phyloP scores from a whole-genome alignment of 495 filamentous ascomycete genomes.

The Xylaria acuta region DNA sequence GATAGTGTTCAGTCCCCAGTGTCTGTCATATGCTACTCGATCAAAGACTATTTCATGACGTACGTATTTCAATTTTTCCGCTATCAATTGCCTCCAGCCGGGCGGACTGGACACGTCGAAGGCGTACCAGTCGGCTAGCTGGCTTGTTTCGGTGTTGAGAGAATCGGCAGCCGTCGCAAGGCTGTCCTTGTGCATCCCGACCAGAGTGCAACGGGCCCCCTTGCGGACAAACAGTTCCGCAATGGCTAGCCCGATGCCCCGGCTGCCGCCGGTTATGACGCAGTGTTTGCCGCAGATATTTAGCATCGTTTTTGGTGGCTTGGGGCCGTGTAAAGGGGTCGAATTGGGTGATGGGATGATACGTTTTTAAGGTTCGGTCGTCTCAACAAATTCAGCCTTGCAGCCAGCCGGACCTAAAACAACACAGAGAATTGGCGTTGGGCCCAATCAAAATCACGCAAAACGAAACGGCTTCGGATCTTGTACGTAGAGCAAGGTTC shows the following conservation, averaged over 20 bases:
- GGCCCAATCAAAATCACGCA: neutral
- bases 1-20: constrained; percentile 11
- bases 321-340: neutral
- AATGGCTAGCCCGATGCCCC: constrained; percentile 59
- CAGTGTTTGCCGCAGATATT: constrained; percentile 44
- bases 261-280: constrained; percentile 48
- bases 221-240: constrained; percentile 69
- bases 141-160: constrained; percentile 23
- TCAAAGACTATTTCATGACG: constrained; percentile 17
- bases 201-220: constrained; percentile 63
- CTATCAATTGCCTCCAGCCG: constrained; percentile 34
- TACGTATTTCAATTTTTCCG: constrained; percentile 18
- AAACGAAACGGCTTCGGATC: neutral
- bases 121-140: constrained; percentile 20
- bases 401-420: neutral
- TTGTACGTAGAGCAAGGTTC: neutral
- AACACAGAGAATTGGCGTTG: neutral
- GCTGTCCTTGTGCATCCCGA: constrained; percentile 53
- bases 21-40: neutral
- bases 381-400: neutral
- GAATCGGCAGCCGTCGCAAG: constrained; percentile 45
- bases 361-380: neutral
- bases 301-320: constrained; percentile 17
- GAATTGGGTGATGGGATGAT: neutral
- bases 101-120: constrained; percentile 30